A percentile compares a stretch with the other conserved stretches of the same genome.
phyloP scores from a whole-genome alignment of 495 filamentous ascomycete genomes.

The Parmelia sp. region DNA sequence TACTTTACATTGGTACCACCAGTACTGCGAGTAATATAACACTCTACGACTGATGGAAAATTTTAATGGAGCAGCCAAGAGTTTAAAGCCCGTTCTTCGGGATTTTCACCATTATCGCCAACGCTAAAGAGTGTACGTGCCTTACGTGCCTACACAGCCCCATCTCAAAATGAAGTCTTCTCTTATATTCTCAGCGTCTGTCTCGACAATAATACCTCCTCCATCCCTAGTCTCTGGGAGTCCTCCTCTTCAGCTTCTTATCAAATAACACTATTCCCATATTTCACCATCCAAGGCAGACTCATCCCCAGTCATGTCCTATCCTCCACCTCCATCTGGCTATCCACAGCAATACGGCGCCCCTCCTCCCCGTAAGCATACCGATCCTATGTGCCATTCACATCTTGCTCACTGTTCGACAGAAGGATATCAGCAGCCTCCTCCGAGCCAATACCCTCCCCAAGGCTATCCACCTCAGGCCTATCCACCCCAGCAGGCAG shows the following conservation, averaged over 20 bases:
- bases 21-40: no score
- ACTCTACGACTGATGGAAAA: no score
- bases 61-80: no score
- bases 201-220: background rate
- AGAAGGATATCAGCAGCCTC: constrained; percentile 26
- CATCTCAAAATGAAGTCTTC: background rate
- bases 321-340: constrained; percentile 9
- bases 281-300: background rate
- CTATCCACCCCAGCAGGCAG: constrained; percentile 24
- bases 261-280: background rate
- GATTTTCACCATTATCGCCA: no score
- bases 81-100: no score
- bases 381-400: background rate
- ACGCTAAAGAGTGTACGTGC: constrained; percentile 2
- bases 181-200: background rate
- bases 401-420: constrained; percentile 1
- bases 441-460: constrained; percentile 20
- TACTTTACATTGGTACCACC: no score
- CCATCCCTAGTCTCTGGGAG: background rate
- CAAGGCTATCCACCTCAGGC: constrained; percentile 19
- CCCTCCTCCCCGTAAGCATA: constrained; percentile 18
- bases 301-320: constrained; percentile 6
- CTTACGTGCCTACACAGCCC: no score
- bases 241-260: background rate
- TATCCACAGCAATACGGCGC: constrained; percentile 13